A percentile compares a stretch with the other conserved stretches of the same genome.
Evolutionary conservation across 805 yeast genomes (phyloP).

Genomic region (Suhomyces kilbournensis): DNA sequence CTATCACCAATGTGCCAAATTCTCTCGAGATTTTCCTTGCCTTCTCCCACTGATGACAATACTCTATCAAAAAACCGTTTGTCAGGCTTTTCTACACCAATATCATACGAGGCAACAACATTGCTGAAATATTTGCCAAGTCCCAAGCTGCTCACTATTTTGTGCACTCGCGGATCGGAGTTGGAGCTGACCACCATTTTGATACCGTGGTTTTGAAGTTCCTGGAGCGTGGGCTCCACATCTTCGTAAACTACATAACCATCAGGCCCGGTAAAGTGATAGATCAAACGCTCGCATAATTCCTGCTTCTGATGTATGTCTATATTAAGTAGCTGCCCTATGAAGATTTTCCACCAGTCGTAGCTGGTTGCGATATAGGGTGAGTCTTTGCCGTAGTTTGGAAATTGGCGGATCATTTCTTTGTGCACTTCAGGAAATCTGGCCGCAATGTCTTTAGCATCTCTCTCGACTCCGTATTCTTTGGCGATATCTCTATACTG

Average conservation of each 20-base stretch:
- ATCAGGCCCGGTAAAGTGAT: slow-evolving; percentile 46
- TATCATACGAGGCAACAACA: slow-evolving; percentile 55
- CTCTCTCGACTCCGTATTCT: slow-evolving; percentile 40
- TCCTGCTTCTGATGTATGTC: slow-evolving; percentile 23
- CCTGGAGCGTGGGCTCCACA: slow-evolving; percentile 44
- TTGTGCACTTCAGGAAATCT: slow-evolving; percentile 34
- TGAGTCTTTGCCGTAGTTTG: slow-evolving; percentile 59
- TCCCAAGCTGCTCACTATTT: slow-evolving; percentile 46
- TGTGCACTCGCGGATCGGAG: slow-evolving; percentile 55
- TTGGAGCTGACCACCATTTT: slow-evolving; percentile 52
- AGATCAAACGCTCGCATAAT: slow-evolving; percentile 46
- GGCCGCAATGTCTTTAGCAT: slow-evolving; percentile 19
- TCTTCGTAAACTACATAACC: slow-evolving; percentile 58
- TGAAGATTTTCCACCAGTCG: slow-evolving; percentile 60
- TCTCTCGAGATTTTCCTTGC: slow-evolving; percentile 16
- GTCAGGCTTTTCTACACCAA: slow-evolving; percentile 54
- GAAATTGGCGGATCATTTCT: slow-evolving; percentile 38
- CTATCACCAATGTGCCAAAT: slow-evolving; percentile 74
- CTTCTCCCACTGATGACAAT: slow-evolving; percentile 19
- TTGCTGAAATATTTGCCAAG: slow-evolving; percentile 39
- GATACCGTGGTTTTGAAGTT: slow-evolving; percentile 28
- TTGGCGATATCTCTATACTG: slow-evolving; percentile 51
- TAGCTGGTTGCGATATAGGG: slow-evolving; percentile 19
- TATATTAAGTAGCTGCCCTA: slow-evolving; percentile 43
- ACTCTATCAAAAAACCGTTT: slow-evolving; percentile 44